Base-by-base conservation (phyloP, 2,329 filamentous ascomycete genomes). In the Aureobasidium sp. region DNA sequence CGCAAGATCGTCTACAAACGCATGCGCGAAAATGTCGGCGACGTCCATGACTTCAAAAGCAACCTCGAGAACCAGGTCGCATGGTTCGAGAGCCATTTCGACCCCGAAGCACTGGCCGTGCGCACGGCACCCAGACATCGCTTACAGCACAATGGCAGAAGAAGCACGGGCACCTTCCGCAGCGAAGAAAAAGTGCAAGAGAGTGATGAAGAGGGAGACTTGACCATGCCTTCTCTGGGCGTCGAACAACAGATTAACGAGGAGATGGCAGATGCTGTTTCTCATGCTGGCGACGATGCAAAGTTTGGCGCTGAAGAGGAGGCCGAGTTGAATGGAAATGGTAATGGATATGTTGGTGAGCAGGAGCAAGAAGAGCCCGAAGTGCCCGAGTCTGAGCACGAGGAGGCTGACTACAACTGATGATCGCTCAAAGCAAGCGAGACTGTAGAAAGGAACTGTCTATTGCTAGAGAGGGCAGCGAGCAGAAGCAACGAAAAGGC, bases 321-420 rank as follows among this genome's bases (percentile, higher is more conserved):
- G 12, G 74, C 79, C 31, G 80, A 15, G 73, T 74, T 25, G 70
- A 72, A 36, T 69, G 70, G 57, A n/a, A 48, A 58, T 37, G 55
- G 55, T 68, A 72, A 53, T 29, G 58, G 58, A 11, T 51, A 60
- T 37, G 49, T 55, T 37, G 51, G 42, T 15, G 56, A 55, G 17
- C 20, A 41, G 25, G 25, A 62, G 27, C 52, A 34, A 17, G 39
- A 34, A 17, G 39, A 62, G 22, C 59, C 51, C 14, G 55, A 62
- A 36, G 45, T 53, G 1, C 57, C 57, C 8, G 57, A 60, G 17
- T 60, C 57, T 0, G 57, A 45, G 25, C 39, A 60, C 8, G 57
- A 60, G 22, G 22, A 60, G 25, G 57, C 44, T 0, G 44, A 60
- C 6, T 59, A 48, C 44, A 45, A 56, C 5, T 59, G 25, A 47